phyloP scores from a whole-genome alignment of 1,139 yeast species.

The Scheffersomyces cryptocercus region DNA sequence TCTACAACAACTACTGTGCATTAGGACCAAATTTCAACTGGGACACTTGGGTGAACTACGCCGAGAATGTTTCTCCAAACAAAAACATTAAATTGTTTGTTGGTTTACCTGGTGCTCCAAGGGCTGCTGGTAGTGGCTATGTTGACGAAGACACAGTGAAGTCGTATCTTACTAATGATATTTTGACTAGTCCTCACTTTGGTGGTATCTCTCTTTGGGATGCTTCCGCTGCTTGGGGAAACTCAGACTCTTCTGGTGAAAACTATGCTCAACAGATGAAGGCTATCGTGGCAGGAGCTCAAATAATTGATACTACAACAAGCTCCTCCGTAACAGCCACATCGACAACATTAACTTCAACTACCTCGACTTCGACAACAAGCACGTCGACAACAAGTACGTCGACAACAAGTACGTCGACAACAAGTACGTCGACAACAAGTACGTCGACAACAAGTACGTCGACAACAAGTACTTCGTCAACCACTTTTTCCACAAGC shows the following conservation, averaged over 20 bases:
- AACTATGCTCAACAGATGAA: conserved; percentile 15
- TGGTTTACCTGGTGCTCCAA: conserved; percentile 71
- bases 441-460: not conserved
- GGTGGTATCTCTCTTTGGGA: conserved; percentile 95
- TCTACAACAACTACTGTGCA: conserved; percentile 87
- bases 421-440: not conserved
- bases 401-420: not conserved
- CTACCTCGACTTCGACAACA: conserved; percentile 3
- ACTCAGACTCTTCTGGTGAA: conserved; percentile 9
- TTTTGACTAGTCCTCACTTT: conserved; percentile 44
- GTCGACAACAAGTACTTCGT: not conserved
- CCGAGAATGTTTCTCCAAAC: conserved; percentile 65
- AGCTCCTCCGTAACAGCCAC: conserved; percentile 4
- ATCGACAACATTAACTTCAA: not conserved
- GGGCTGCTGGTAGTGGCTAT: conserved; percentile 73
- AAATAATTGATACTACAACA: conserved; percentile 1
- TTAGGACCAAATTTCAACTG: conserved; percentile 68
- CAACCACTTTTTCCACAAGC: conserved; percentile 2
- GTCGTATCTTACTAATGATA: conserved; percentile 25
- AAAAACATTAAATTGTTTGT: conserved; percentile 61
- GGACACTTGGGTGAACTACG: conserved; percentile 80
- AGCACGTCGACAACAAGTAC: too few relatives aligned
- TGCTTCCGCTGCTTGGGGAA: conserved; percentile 50
- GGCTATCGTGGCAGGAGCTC: conserved; percentile 8
- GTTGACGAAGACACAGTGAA: conserved; percentile 20